Conservation (phyloP, 257 asterid species). For the Leptodermis oblonga region DNA sequence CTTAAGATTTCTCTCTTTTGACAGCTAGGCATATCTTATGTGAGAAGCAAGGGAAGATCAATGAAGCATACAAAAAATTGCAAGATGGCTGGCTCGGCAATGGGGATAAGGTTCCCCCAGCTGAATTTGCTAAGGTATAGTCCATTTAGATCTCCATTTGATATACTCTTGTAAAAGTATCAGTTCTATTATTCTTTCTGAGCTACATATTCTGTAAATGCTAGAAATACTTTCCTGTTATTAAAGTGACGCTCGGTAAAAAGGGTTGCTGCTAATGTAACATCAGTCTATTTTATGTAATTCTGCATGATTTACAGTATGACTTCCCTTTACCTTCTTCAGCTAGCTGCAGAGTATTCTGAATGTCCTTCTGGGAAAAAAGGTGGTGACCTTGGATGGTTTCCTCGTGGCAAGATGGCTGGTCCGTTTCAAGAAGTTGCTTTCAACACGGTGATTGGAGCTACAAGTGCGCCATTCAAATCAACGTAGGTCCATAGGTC, state of each 20-base stretch:
- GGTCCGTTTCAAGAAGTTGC: constrained; percentile 99
- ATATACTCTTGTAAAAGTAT: neutral
- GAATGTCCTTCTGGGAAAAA: constrained; percentile 99
- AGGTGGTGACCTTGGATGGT: constrained; percentile 99
- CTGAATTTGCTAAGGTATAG: constrained; percentile 94
- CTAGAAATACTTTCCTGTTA: neutral
- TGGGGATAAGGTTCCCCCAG: constrained; percentile 97
- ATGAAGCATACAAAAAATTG: constrained; percentile 94
- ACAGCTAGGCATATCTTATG: constrained; percentile 94
- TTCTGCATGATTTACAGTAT: too few relatives aligned
- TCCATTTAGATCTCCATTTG: too few relatives aligned
- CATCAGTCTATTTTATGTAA: neutral
- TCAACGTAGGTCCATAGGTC: constrained; percentile 63
- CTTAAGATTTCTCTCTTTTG: constrained; percentile 8
- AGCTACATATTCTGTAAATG: neutral
- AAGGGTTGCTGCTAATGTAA: neutral
- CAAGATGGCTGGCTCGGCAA: constrained; percentile 95
- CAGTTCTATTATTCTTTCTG: neutral
- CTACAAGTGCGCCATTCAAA: constrained; percentile 84
- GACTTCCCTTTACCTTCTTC: constrained; percentile 17
- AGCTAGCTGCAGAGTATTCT: constrained; percentile 89
- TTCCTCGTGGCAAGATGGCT: constrained; percentile 99
- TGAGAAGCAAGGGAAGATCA: constrained; percentile 98
- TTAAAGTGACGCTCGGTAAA: too few relatives aligned
- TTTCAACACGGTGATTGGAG: constrained; percentile 81